These are phyloP conservation scores for Coniochaeta sp. DNA, from an alignment of 2,329 filamentous ascomycete species.

Conservation along the genomic window DNA sequence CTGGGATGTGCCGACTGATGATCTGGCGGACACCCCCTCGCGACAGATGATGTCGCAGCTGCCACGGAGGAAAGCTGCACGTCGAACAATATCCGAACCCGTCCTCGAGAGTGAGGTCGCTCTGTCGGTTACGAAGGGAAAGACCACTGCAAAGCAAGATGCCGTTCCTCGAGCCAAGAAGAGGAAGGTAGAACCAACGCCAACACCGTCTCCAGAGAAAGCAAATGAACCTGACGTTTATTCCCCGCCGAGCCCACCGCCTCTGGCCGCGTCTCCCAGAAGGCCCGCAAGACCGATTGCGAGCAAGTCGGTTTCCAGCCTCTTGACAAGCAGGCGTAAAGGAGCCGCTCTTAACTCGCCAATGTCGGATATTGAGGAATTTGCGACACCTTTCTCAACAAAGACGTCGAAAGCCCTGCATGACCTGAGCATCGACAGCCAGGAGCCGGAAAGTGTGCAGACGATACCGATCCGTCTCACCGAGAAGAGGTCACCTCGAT, in stretches of 20 bases:
- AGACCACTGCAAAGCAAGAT: conserved; percentile 4
- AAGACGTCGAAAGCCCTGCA: conserved; percentile 15
- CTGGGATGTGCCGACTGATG: not conserved
- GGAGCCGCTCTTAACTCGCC: conserved; percentile 6
- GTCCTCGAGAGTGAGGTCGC: not conserved
- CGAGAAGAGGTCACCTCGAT: conserved; percentile 1
- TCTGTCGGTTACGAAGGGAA: not conserved
- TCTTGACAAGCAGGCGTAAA: not conserved
- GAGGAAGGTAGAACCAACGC: conserved; percentile 12
- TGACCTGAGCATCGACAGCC: conserved; percentile 12
- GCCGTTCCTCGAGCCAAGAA: conserved; percentile 12
- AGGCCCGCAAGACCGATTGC: conserved; percentile 7
- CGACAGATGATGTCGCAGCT: not conserved
- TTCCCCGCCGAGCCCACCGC: conserved; percentile 17
- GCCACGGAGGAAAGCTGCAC: not conserved
- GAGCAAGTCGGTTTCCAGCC: conserved; percentile 1
- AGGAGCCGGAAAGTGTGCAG: not conserved
- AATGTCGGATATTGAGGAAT: conserved; percentile 11
- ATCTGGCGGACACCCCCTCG: not conserved
- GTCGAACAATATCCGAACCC: not conserved
- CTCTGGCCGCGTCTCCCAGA: conserved; percentile 6
- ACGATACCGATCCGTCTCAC: conserved; percentile 17
- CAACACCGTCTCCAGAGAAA: conserved; percentile 11
- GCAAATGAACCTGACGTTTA: conserved; percentile 11
- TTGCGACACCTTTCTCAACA: conserved; percentile 12